phyloP scores from a whole-genome alignment of 140 eudicot genomes.

The Oenanthe javanica region DNA sequence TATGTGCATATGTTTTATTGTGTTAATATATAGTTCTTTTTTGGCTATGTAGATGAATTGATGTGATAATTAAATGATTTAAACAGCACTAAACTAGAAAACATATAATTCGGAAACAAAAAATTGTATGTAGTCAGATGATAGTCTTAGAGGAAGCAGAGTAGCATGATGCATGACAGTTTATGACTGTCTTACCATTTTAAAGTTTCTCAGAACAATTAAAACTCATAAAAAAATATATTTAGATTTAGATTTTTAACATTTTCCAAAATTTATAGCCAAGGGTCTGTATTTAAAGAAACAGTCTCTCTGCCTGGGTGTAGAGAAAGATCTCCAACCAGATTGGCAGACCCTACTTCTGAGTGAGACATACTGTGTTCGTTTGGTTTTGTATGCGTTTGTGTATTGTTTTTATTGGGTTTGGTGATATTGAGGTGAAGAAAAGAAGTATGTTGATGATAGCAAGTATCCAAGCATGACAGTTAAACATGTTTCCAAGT shows the following conservation, averaged over 20 bases:
- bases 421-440: conserved; percentile 21
- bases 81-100: background rate
- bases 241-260: too few relatives aligned
- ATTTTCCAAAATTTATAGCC: too few relatives aligned
- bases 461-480: conserved; percentile 35
- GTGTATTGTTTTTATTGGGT: background rate
- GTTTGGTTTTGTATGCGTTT: background rate
- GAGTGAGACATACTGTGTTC: background rate
- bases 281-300: too few relatives aligned
- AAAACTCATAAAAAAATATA: too few relatives aligned
- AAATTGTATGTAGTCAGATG: too few relatives aligned
- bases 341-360: background rate
- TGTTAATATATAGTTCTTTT: too few relatives aligned
- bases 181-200: background rate
- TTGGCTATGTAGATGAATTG: too few relatives aligned
- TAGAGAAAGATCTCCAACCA: background rate
- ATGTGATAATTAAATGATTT: too few relatives aligned
- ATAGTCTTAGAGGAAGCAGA: background rate
- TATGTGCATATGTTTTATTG: background rate
- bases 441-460: conserved; percentile 32
- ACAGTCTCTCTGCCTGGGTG: background rate
- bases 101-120: background rate
- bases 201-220: too few relatives aligned
- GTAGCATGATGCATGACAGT: background rate
- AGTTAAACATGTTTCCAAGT: conserved; percentile 24